A percentile compares a stretch with the other conserved stretches of the same genome.
Conservation (phyloP, 768 basidiomycete species). For the Flagelloscypha sp. region DNA sequence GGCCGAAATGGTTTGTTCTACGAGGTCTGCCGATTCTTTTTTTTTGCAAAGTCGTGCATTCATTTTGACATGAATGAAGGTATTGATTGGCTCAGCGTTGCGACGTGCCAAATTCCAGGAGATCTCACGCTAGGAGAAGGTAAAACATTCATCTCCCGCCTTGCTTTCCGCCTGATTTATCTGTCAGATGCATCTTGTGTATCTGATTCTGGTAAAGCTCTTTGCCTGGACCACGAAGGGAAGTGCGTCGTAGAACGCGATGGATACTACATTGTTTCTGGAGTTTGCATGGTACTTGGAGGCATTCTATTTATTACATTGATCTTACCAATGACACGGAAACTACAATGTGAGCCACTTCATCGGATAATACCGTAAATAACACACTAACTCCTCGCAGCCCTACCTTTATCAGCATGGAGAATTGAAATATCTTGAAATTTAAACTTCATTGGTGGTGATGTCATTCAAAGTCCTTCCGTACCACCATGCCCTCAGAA, state of each 20-base stretch:
- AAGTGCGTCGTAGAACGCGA: conserved; percentile 78
- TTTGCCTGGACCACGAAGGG: conserved; percentile 69
- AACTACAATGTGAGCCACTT: conserved; percentile 74
- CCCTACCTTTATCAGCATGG: conserved; percentile 64
- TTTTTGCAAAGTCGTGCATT: conserved; percentile 1
- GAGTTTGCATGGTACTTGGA: conserved; percentile 74
- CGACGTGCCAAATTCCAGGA: conserved; percentile 63
- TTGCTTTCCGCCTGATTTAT: conserved; percentile 6
- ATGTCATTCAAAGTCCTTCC: not conserved
- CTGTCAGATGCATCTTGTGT: conserved; percentile 87
- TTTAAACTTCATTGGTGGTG: too few relatives aligned
- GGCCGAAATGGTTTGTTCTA: conserved; percentile 95
- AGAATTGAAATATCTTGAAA: too few relatives aligned
- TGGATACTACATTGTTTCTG: conserved; percentile 85
- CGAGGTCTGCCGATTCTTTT: conserved; percentile 30
- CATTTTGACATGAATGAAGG: conserved; percentile 46
- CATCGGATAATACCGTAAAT: not conserved
- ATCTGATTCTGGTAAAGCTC: conserved; percentile 80
- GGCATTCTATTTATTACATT: conserved; percentile 64
- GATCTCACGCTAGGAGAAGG: conserved; percentile 33
- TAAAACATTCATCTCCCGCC: not conserved
- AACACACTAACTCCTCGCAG: conserved; percentile 28
- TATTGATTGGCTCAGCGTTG: conserved; percentile 81
- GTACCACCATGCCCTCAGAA: conserved; percentile 14
- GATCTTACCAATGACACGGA: conserved; percentile 77